Base-by-base conservation (phyloP, 495 filamentous ascomycete genomes). In the Aspergillus carlsbadensis region DNA sequence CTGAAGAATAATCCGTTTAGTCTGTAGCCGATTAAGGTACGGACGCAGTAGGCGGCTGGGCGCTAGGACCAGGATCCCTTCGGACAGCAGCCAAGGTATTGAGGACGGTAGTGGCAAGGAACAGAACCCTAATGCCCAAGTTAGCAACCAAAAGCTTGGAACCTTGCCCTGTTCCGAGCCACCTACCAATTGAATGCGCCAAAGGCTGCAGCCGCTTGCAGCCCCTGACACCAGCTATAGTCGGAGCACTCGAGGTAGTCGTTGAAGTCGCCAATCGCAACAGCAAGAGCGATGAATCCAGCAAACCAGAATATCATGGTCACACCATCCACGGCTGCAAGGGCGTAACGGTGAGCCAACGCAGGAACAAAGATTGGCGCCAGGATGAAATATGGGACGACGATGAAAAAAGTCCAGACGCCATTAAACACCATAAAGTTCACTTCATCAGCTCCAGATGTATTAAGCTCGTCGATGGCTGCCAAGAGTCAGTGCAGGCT, bases 221-320 rank as follows among this genome's bases (percentile, higher is more conserved):
- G 68, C 3, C 75, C 70, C 11, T 58, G 63, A 56, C 85, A 87
- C 10, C 72, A 68, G 33, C 68, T 69, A 5, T 18, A 11, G 13
- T 72, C 75, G 10, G 64, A 65, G 52, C 84, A 87, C 39, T 65
- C 59, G 1, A 44, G 46, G 5, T 81, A 54, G 5, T 78, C 65
- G 15, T 77, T 79, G 5, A 81, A 54, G 5, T 78, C 65, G 15
- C 77, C 79, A 41, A 88, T 67, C 54, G 78, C 75, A 4, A 83
- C 85, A 2, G 84, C 89, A 2, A 91, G 64, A 0, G 89, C 89
- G 65, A 95, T 85, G 57, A 88, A 88, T 22, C 89, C 90, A 0
- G 86, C 84, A 66, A 96, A 91, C 91, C 91, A 95, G 77, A 93
- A 92, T 35, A 92, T 78, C 77, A 84, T 86, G n/a, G 90, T 92